Conservation (phyloP, 179 eudicot species). For the Silene noctiflora region DNA sequence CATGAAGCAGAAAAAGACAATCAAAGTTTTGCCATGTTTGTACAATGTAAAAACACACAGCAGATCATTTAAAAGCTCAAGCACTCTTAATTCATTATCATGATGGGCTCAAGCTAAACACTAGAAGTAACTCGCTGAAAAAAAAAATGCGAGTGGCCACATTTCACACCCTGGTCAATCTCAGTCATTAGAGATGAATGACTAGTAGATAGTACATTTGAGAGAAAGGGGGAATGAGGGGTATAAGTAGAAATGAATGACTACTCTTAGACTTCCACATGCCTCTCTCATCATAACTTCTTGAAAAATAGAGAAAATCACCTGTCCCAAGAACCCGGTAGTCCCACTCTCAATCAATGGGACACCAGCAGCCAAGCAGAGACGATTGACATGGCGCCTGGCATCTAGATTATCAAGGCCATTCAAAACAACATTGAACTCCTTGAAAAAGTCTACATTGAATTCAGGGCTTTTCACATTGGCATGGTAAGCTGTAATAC, state of each 20-base stretch:
- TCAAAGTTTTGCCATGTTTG: neutral
- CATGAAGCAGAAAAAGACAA: neutral
- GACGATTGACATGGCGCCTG: conserved; percentile 93
- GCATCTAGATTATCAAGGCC: conserved; percentile 98
- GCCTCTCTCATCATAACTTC: neutral
- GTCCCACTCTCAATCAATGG: conserved; percentile 96
- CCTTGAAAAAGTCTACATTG: conserved; percentile 87
- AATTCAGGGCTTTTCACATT: conserved; percentile 87
- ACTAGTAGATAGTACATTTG: neutral
- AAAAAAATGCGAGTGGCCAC: neutral
- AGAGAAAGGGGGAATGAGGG: neutral
- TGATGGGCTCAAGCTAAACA: conserved; percentile 2
- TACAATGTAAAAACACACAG: neutral
- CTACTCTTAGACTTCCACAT: conserved; percentile 1
- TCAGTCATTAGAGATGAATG: neutral
- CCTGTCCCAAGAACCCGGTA: conserved; percentile 98
- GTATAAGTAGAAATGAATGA: neutral
- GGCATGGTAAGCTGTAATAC: conserved; percentile 84
- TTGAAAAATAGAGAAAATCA: conserved; percentile 21
- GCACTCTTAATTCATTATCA: neutral
- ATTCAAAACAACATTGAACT: conserved; percentile 80
- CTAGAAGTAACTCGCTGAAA: neutral
- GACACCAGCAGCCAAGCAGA: conserved; percentile 85
- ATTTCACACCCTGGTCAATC: neutral
- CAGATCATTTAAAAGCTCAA: neutral